Evolutionary conservation across 345 rosid genomes (phyloP).

Genomic region (Camelina neglecta): DNA sequence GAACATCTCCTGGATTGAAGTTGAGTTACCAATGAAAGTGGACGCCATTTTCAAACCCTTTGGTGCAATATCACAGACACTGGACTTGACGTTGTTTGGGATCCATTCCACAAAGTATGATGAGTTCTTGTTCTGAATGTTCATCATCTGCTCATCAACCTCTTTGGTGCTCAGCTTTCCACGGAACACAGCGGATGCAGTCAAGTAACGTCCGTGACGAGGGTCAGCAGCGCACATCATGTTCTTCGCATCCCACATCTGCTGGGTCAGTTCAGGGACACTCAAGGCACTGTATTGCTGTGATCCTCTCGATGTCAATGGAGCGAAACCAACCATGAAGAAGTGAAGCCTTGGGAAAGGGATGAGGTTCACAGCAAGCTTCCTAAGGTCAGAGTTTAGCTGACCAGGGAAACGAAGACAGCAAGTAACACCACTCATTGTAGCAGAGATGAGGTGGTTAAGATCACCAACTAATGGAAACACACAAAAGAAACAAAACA

Average conservation of each 20-base stretch:
- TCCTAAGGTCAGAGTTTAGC: slow-evolving; percentile 50
- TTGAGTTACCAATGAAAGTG: slow-evolving; percentile 47
- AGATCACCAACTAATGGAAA: slow-evolving; percentile 46
- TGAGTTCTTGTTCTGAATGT: slow-evolving; percentile 51
- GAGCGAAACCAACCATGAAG: slow-evolving; percentile 54
- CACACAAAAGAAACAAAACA: slow-evolving; percentile 17
- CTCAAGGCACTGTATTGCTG: slow-evolving; percentile 51
- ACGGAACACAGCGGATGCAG: slow-evolving; percentile 51
- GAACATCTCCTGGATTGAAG: slow-evolving; percentile 53
- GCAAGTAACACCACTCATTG: slow-evolving; percentile 53
- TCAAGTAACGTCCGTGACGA: slow-evolving; percentile 50
- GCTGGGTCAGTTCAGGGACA: slow-evolving; percentile 51
- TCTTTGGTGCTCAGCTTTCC: slow-evolving; percentile 51
- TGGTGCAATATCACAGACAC: slow-evolving; percentile 51
- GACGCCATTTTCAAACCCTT: slow-evolving; percentile 50
- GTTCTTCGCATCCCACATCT: slow-evolving; percentile 55
- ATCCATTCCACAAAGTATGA: slow-evolving; percentile 52
- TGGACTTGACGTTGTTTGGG: slow-evolving; percentile 51
- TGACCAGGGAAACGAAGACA: slow-evolving; percentile 55
- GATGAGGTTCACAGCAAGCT: slow-evolving; percentile 49
- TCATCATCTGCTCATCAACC: slow-evolving; percentile 53
- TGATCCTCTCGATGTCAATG: slow-evolving; percentile 50
- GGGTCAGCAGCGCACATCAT: slow-evolving; percentile 56
- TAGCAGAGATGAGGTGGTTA: slow-evolving; percentile 52
- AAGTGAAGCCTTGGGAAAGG: slow-evolving; percentile 50